phyloP scores from a whole-genome alignment of 2,329 filamentous ascomycete species.

The Magnaporthiopsis poae region DNA sequence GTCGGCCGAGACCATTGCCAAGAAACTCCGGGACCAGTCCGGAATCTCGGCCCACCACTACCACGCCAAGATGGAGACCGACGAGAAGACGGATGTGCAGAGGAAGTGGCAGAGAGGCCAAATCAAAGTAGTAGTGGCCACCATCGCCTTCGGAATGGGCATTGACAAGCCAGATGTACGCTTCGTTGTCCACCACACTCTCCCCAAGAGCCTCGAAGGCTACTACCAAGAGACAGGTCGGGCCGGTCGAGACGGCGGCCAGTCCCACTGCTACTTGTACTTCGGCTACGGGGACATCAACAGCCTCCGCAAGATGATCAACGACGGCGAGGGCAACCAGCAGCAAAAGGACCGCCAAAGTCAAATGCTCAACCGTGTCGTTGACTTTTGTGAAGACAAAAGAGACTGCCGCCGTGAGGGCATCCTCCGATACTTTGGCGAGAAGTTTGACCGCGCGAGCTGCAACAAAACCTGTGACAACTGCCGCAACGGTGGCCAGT shows the following conservation, averaged over 20 bases:
- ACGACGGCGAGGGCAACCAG: slow-evolving; percentile 67
- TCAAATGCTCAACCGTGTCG: slow-evolving; percentile 74
- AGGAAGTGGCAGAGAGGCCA: slow-evolving; percentile 70
- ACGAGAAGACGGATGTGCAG: slow-evolving; percentile 63
- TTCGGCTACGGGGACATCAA: slow-evolving; percentile 72
- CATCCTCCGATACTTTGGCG: slow-evolving; percentile 88
- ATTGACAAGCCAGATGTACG: slow-evolving; percentile 96
- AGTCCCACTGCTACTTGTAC: slow-evolving; percentile 81
- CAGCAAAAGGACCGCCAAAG: slow-evolving; percentile 71
- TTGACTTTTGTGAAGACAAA: slow-evolving; percentile 81
- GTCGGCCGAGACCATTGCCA: slow-evolving; percentile 70
- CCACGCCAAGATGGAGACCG: slow-evolving; percentile 65
- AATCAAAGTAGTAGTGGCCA: slow-evolving; percentile 86
- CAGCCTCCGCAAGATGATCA: slow-evolving; percentile 69
- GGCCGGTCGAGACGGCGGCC: slow-evolving; percentile 80
- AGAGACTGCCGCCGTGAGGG: slow-evolving; percentile 79
- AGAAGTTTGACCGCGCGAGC: slow-evolving; percentile 61
- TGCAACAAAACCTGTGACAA: slow-evolving; percentile 80
- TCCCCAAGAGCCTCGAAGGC: slow-evolving; percentile 91
- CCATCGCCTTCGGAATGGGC: slow-evolving; percentile 99
- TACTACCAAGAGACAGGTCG: slow-evolving; percentile 98
- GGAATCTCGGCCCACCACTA: slow-evolving; percentile 72
- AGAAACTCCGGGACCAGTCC: slow-evolving; percentile 49
- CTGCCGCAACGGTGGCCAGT: slow-evolving; percentile 63
- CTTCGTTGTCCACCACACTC: slow-evolving; percentile 85